Percentiles rank a stretch among this genome's conserved stretches.
phyloP scores from a whole-genome alignment of 2,329 filamentous ascomycete species.

The Coniochaeta sp. region DNA sequence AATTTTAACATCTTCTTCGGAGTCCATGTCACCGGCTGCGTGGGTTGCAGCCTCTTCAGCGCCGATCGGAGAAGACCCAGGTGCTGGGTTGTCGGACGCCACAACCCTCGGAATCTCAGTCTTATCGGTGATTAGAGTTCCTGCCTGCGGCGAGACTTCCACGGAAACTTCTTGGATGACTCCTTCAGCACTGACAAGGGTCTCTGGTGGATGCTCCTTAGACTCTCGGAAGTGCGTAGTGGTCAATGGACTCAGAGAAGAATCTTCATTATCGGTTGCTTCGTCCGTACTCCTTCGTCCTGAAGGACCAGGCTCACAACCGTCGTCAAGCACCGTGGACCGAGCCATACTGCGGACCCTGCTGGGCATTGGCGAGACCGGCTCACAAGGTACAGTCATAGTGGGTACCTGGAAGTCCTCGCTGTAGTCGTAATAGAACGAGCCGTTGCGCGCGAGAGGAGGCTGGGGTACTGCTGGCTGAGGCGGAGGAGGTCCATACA shows the following conservation, averaged over 20 bases:
- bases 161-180: too few species aligned
- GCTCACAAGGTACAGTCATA: constrained; percentile 7
- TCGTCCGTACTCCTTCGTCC: neutral
- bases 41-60: too few species aligned
- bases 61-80: too few species aligned
- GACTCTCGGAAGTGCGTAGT: neutral
- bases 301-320: constrained; percentile 4
- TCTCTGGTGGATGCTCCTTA: too few species aligned
- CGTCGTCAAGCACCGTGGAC: constrained; percentile 8
- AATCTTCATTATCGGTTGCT: neutral
- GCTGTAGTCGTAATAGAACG: constrained; percentile 47
- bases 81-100: too few species aligned
- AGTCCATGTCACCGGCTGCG: too few species aligned
- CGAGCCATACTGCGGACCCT: constrained; percentile 8
- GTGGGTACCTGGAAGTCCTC: constrained; percentile 35
- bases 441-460: constrained; percentile 18
- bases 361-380: constrained; percentile 22
- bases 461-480: constrained; percentile 9
- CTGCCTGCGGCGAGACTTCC: too few species aligned
- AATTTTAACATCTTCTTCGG: too few species aligned
- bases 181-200: too few species aligned
- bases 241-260: neutral
- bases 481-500: constrained; percentile 29
- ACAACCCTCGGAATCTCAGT: too few species aligned
- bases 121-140: too few species aligned